These are phyloP conservation scores for Venturia oleaginea DNA, from an alignment of 2,329 filamentous ascomycete genomes.

Conservation along the genomic window DNA sequence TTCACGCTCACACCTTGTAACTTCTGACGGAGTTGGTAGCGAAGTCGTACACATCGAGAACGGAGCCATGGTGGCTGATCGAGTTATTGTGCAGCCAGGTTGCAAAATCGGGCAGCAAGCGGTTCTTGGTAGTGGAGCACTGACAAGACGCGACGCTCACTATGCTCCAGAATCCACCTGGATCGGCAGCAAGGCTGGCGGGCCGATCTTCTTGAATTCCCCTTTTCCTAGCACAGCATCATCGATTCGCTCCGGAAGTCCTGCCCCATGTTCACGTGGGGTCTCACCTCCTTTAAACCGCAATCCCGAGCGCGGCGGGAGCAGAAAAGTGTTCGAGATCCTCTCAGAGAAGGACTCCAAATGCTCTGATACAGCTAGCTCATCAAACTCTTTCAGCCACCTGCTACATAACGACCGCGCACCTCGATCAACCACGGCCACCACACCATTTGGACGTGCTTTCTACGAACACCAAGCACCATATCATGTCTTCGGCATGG, in stretches of 20 bases:
- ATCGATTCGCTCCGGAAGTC: background rate
- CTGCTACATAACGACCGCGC: constrained; percentile 15
- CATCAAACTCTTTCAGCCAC: constrained; percentile 20
- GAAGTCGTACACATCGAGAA: constrained; percentile 39
- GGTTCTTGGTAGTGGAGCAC: constrained; percentile 46
- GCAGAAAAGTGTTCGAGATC: background rate
- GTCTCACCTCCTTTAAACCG: background rate
- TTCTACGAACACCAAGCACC: constrained; percentile 44
- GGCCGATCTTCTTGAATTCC: constrained; percentile 38
- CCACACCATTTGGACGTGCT: constrained; percentile 45
- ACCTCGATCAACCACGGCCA: constrained; percentile 17
- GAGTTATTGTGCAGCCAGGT: constrained; percentile 44
- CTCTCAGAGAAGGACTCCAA: background rate
- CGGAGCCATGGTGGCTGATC: constrained; percentile 48
- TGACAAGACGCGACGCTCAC: constrained; percentile 37
- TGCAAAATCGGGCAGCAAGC: constrained; percentile 40
- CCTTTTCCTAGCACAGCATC: constrained; percentile 14
- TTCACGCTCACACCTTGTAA: constrained; percentile 45
- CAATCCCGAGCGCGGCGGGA: background rate
- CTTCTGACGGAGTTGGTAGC: constrained; percentile 43
- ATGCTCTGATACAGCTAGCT: background rate
- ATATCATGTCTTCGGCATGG: constrained; percentile 42
- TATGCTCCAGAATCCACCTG: constrained; percentile 41
- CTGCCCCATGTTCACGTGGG: background rate
- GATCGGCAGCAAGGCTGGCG: constrained; percentile 44